phyloP scores from a whole-genome alignment of 306 rosid species.

The Casuarina glauca region DNA sequence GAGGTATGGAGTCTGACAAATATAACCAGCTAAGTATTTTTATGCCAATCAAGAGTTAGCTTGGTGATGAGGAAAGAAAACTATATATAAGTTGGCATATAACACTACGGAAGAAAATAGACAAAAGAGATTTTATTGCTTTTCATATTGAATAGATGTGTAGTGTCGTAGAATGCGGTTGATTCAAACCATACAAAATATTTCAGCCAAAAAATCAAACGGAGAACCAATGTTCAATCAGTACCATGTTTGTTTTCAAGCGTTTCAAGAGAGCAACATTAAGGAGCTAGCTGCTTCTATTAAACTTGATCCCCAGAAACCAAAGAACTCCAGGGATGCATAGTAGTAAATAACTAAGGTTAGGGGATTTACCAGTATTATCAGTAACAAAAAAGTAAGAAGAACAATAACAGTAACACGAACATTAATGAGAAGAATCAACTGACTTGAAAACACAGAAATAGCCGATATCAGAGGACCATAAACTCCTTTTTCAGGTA shows the following conservation, averaged over 20 bases:
- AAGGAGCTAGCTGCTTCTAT: too few species aligned
- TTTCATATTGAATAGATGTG: background rate
- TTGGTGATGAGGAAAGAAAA: background rate
- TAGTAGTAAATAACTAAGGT: too few species aligned
- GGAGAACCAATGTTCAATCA: background rate
- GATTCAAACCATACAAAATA: background rate
- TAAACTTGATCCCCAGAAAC: background rate
- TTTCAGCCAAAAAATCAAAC: background rate
- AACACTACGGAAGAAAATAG: background rate
- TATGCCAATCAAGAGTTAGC: background rate
- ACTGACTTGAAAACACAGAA: background rate
- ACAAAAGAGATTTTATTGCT: background rate
- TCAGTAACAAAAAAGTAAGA: background rate
- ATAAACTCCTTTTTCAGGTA: background rate
- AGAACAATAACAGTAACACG: background rate
- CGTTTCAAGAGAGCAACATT: too few species aligned
- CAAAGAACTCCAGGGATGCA: too few species aligned
- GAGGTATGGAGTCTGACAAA: background rate
- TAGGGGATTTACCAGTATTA: background rate
- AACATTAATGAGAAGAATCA: background rate
- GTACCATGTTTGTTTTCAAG: too few species aligned
- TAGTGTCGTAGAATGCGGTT: background rate
- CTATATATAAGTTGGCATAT: too few species aligned
- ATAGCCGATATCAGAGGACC: slow-evolving; percentile 1
- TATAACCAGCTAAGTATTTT: background rate